phyloP scores from a whole-genome alignment of 2,329 filamentous ascomycete genomes.

The Epichloe uncinata region DNA sequence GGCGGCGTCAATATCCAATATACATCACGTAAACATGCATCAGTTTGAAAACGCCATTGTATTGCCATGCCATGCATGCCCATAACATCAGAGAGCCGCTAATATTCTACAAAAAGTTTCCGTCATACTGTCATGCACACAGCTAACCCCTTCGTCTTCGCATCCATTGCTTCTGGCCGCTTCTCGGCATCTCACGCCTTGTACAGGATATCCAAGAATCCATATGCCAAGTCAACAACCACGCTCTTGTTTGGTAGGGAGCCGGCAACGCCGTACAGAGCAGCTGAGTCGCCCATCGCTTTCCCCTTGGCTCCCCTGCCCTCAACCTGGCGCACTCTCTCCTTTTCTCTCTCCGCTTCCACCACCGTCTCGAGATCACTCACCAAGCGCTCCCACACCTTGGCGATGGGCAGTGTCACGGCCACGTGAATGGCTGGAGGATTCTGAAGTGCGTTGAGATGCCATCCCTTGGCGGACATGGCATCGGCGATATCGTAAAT shows the following conservation, averaged over 20 bases:
- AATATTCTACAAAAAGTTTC: neutral
- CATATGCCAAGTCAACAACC: conserved; percentile 76
- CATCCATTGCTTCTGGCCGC: neutral
- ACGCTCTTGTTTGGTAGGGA: conserved; percentile 93
- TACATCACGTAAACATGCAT: neutral
- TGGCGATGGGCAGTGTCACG: conserved; percentile 75
- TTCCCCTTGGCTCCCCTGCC: conserved; percentile 53
- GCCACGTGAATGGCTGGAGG: conserved; percentile 90
- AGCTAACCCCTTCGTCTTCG: neutral
- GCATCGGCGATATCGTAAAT: conserved; percentile 90
- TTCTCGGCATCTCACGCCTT: conserved; percentile 47
- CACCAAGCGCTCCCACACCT: conserved; percentile 68
- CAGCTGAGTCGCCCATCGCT: conserved; percentile 66
- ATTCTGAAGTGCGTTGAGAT: conserved; percentile 85
- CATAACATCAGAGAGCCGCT: neutral
- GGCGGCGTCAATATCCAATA: too few relatives aligned
- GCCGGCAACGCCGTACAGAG: conserved; percentile 88
- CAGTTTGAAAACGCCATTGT: neutral
- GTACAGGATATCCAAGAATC: conserved; percentile 87
- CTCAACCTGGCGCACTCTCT: conserved; percentile 56
- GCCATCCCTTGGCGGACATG: conserved; percentile 79
- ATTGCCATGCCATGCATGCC: neutral
- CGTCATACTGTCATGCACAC: neutral
- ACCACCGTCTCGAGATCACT: conserved; percentile 55
- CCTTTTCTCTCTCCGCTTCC: conserved; percentile 68